Evolutionary conservation across 495 filamentous ascomycete genomes (phyloP).

Genomic region (Hypoxylon lenormandii): DNA sequence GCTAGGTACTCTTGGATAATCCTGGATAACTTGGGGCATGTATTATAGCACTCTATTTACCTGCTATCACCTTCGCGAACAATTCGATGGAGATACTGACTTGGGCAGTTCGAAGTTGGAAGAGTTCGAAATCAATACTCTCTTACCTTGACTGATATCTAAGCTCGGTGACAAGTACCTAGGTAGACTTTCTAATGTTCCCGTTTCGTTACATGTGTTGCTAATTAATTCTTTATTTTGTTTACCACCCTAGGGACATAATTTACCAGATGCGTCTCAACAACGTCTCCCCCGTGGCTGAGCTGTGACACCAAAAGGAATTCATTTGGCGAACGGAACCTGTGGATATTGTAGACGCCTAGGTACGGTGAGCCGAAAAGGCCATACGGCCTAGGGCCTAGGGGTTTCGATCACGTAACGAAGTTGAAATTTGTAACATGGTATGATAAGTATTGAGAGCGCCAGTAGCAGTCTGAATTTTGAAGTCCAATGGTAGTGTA

Average conservation of each 20-base stretch:
- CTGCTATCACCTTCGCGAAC: not conserved
- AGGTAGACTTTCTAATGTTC: too few species aligned
- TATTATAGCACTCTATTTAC: not conserved
- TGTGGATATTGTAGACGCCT: not conserved
- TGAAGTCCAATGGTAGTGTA: not conserved
- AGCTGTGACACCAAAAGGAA: slow-evolving; percentile 33
- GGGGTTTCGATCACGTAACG: slow-evolving; percentile 15
- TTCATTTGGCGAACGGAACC: slow-evolving; percentile 13
- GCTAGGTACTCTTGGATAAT: too few species aligned
- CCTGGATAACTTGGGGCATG: slow-evolving; percentile 4
- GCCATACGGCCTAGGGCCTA: not conserved
- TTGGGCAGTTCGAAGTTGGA: not conserved
- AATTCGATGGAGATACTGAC: slow-evolving; percentile 1
- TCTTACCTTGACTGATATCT: too few species aligned
- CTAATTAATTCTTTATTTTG: too few species aligned
- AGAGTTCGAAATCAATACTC: not conserved
- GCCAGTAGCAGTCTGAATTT: too few species aligned
- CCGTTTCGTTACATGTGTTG: too few species aligned
- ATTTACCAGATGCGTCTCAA: slow-evolving; percentile 2
- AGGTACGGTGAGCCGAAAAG: slow-evolving; percentile 11
- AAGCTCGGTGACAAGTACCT: too few species aligned
- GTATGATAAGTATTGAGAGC: not conserved
- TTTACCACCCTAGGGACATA: too few species aligned
- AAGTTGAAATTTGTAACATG: not conserved
- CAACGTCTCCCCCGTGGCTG: slow-evolving; percentile 29